phyloP scores from a whole-genome alignment of 225 moss, liverwort and hornwort species.

The Lunularia cruciata region DNA sequence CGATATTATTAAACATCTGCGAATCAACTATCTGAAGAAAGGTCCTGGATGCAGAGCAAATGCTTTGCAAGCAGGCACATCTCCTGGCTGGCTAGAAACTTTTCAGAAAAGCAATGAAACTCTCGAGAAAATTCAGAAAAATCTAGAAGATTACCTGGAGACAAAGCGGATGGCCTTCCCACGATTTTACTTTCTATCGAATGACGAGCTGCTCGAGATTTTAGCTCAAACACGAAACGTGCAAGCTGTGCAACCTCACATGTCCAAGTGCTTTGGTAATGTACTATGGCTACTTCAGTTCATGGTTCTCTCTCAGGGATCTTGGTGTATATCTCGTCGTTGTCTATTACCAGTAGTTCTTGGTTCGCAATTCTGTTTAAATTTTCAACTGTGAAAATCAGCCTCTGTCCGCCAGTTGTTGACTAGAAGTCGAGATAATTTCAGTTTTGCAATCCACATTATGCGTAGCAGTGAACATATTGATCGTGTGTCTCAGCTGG shows the following conservation, averaged over 20 bases:
- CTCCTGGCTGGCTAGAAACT: constrained; percentile 79
- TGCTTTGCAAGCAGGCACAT: constrained; percentile 83
- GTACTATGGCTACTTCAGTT: too few relatives aligned
- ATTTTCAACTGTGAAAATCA: too few relatives aligned
- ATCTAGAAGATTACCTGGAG: constrained; percentile 90
- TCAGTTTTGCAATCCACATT: too few relatives aligned
- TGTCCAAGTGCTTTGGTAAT: constrained; percentile 91
- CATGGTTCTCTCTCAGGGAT: too few relatives aligned
- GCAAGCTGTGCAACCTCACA: constrained; percentile 92
- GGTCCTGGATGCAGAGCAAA: constrained; percentile 60
- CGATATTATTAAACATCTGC: too few relatives aligned
- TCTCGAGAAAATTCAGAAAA: constrained; percentile 90
- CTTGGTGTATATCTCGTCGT: too few relatives aligned
- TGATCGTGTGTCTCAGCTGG: too few relatives aligned
- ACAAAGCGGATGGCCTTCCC: constrained; percentile 99
- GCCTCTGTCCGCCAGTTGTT: too few relatives aligned
- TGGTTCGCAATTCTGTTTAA: too few relatives aligned
- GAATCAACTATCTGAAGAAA: background rate
- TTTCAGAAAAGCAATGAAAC: constrained; percentile 87
- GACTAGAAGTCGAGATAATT: too few relatives aligned
- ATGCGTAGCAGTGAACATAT: too few relatives aligned
- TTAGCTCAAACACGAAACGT: constrained; percentile 94
- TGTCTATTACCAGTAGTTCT: too few relatives aligned
- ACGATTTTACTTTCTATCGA: constrained; percentile 86
- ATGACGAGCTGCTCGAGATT: constrained; percentile 85